Conservation (phyloP, 2,329 filamentous ascomycete genomes). For the Fusarium caatingaense region DNA sequence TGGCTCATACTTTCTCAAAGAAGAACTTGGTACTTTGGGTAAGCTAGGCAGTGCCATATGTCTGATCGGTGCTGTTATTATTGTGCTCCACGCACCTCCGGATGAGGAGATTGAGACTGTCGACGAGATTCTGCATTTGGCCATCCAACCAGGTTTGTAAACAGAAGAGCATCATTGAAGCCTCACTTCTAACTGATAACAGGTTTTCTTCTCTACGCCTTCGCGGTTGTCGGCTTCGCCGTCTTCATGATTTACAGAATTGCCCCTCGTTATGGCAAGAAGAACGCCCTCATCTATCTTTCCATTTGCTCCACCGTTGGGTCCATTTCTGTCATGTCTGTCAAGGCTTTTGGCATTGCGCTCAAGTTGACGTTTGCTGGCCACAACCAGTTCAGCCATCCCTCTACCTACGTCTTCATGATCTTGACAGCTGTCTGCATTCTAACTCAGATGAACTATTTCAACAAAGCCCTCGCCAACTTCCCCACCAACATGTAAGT, state of each 20-base stretch:
- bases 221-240: conserved; percentile 83
- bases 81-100: conserved; percentile 95
- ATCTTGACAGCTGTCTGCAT: conserved; percentile 95
- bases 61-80: conserved; percentile 94
- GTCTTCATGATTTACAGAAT: conserved; percentile 96
- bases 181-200: conserved; percentile 20
- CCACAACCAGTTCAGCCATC: conserved; percentile 94
- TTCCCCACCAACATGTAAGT: conserved; percentile 97
- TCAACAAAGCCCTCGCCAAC: conserved; percentile 97
- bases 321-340: conserved; percentile 97
- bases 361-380: conserved; percentile 93
- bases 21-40: conserved; percentile 88
- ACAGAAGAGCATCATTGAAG: not conserved
- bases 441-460: conserved; percentile 99
- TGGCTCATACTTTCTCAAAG: conserved; percentile 92
- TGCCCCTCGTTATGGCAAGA: conserved; percentile 89
- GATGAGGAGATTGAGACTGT: conserved; percentile 92
- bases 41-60: conserved; percentile 97
- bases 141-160: conserved; percentile 83
- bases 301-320: conserved; percentile 98
- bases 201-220: conserved; percentile 92
- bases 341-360: conserved; percentile 98
- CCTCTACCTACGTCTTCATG: conserved; percentile 97
- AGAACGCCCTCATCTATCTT: conserved; percentile 94
- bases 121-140: conserved; percentile 90